phyloP scores from a whole-genome alignment of 768 basidiomycete genomes.

The Tremella fuciformis region DNA sequence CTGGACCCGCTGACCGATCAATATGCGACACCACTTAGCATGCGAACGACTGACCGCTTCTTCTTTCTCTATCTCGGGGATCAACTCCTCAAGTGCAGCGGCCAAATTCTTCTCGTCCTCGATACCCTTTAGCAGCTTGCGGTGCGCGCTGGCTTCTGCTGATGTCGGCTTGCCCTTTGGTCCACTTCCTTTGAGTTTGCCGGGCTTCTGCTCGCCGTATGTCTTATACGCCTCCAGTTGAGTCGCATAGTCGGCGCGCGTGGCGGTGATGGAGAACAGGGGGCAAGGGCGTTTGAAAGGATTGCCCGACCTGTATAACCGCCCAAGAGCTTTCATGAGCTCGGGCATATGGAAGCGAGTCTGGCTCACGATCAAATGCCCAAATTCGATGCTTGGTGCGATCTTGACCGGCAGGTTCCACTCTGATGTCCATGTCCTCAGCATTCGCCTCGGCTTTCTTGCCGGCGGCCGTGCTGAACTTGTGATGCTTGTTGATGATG shows the following conservation, averaged over 20 bases:
- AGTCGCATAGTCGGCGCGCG: constrained; percentile 20
- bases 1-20: constrained; percentile 30
- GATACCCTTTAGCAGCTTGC: constrained; percentile 29
- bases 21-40: not conserved
- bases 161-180: constrained; percentile 11
- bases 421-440: constrained; percentile 6
- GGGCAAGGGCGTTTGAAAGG: constrained; percentile 48
- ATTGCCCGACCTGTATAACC: constrained; percentile 45
- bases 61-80: constrained; percentile 40
- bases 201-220: constrained; percentile 14
- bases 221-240: constrained; percentile 12
- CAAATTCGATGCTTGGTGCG: constrained; percentile 40
- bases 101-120: constrained; percentile 36
- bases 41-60: constrained; percentile 30
- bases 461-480: constrained; percentile 14
- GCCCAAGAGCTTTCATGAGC: constrained; percentile 23
- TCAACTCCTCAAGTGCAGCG: constrained; percentile 17
- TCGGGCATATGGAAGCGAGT: not conserved
- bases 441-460: constrained; percentile 12
- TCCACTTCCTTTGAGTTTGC: constrained; percentile 12
- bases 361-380: constrained; percentile 37
- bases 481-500: constrained; percentile 34
- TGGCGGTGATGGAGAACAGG: constrained; percentile 24
- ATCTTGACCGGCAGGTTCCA: constrained; percentile 35
- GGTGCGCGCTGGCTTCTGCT: constrained; percentile 15